Evolutionary conservation across 75 land plant genomes (phyloP).

Genomic region (Sequoiadendron giganteum): DNA sequence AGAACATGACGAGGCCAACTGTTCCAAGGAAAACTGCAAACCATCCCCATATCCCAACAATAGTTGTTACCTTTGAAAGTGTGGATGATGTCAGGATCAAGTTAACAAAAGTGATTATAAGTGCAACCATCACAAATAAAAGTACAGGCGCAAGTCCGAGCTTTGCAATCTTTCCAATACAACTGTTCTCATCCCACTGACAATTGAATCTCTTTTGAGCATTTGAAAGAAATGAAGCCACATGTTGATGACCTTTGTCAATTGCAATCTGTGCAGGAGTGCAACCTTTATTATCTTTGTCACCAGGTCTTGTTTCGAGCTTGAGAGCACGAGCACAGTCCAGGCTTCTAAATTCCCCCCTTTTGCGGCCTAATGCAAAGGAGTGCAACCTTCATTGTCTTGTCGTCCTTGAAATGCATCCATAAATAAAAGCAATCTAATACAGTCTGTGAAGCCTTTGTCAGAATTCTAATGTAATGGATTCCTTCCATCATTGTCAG

Average conservation of each 20-base stretch:
- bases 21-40: constrained; percentile 44
- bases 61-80: constrained; percentile 53
- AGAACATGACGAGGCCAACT: constrained; percentile 47
- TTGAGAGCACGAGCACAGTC: constrained; percentile 90
- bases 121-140: constrained; percentile 21
- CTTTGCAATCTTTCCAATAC: constrained; percentile 26
- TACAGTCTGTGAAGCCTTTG: constrained; percentile 82
- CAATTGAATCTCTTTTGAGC: constrained; percentile 24
- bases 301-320: constrained; percentile 63
- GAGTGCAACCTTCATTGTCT: constrained; percentile 97
- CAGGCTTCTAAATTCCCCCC: constrained; percentile 90
- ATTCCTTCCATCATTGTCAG: constrained; percentile 90
- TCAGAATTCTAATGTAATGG: constrained; percentile 96
- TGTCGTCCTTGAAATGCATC: constrained; percentile 76
- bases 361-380: constrained; percentile 97
- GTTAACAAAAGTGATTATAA: constrained; percentile 43
- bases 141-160: constrained; percentile 60
- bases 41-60: constrained; percentile 73
- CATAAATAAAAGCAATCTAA: constrained; percentile 85
- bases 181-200: constrained; percentile 21
- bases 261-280: constrained; percentile 85
- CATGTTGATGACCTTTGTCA: constrained; percentile 93
- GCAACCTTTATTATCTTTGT: constrained; percentile 70
- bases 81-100: constrained; percentile 44
- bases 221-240: constrained; percentile 61